Conservation (phyloP, 805 yeast species). For the Metschnikowia lunata region DNA sequence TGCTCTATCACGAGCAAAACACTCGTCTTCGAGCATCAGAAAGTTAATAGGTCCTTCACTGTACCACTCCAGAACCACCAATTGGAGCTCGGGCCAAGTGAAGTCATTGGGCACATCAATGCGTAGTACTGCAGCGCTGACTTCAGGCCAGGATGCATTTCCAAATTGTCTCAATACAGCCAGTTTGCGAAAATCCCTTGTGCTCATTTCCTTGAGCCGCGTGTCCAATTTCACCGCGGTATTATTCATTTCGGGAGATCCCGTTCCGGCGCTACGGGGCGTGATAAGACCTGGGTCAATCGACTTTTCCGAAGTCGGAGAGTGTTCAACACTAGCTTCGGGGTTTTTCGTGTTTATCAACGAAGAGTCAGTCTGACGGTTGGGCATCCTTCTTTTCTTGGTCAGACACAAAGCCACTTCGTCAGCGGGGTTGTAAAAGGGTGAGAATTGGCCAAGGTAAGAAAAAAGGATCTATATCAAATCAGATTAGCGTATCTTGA, state of each 20-base stretch:
- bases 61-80: constrained; percentile 18
- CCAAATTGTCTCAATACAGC: constrained; percentile 3
- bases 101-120: constrained; percentile 3
- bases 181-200: constrained; percentile 7
- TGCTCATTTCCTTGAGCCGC: constrained; percentile 1
- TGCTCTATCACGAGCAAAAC: constrained; percentile 10
- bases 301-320: background rate
- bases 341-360: too few species aligned
- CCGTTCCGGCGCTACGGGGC: constrained; percentile 6
- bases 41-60: constrained; percentile 10
- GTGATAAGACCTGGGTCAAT: constrained; percentile 4
- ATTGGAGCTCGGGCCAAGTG: constrained; percentile 14
- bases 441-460: too few species aligned
- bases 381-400: too few species aligned
- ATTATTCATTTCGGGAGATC: background rate
- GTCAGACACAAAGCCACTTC: too few species aligned
- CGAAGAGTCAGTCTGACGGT: too few species aligned
- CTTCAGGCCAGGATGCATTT: constrained; percentile 6
- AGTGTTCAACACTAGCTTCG: background rate
- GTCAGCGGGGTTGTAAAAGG: too few species aligned
- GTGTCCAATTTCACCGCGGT: background rate
- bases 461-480: too few species aligned
- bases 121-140: constrained; percentile 1
- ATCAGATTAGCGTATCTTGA: too few species aligned
- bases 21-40: constrained; percentile 12